Evolutionary conservation across 2,329 filamentous ascomycete species (phyloP), one percentile per base, ranked within the genome.

Genomic region (Neonectria faginata): DNA sequence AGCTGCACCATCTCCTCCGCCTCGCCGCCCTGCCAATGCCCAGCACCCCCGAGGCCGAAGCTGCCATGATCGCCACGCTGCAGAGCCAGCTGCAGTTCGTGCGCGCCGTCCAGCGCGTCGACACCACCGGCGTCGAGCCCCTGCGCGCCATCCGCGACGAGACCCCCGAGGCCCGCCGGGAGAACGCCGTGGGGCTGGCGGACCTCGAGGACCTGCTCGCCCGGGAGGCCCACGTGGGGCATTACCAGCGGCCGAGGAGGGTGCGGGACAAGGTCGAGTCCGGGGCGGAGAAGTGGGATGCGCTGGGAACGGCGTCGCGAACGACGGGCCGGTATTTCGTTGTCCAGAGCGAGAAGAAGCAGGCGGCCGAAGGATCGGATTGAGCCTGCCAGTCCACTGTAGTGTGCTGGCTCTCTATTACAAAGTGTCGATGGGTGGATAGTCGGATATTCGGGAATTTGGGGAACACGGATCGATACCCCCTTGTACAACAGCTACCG

Each of bases 71-170:
- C 3, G 76, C 85, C 22, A 94, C 91, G 1, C 85, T 99, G 2
- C 86, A 90, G 57, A 89, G 91, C 33, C 96, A 99, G 76, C 86
- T 99, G 0, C 91, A 92, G 74, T 99, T 99, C 75, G 94, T 98
- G n/a, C 89, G 88, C 66, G 88, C 93, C 67, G 89, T 98, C 20
- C 94, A 97, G 75, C 82, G 85, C 48, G 90, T 97, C 53, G 87
- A 97, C 77, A 94, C 93, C 0, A 80, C 84, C 0, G 89, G 86
- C 3, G 83, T 97, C 0, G 84, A 89, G 60, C 94, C 96, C 0
- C 80, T 99, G 47, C 85, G 88, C 55, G 90, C 91, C 48, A 91
- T 98, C 62, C 88, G 93, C 57, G 95, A 98, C 76, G 94, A 96
- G 81, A 92, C 92, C 1, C 75, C 80, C 41, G 88, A 89, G 67